These are phyloP conservation scores for Epichloe hybrida DNA, from an alignment of 2,329 filamentous ascomycete species.

Conservation along the genomic window DNA sequence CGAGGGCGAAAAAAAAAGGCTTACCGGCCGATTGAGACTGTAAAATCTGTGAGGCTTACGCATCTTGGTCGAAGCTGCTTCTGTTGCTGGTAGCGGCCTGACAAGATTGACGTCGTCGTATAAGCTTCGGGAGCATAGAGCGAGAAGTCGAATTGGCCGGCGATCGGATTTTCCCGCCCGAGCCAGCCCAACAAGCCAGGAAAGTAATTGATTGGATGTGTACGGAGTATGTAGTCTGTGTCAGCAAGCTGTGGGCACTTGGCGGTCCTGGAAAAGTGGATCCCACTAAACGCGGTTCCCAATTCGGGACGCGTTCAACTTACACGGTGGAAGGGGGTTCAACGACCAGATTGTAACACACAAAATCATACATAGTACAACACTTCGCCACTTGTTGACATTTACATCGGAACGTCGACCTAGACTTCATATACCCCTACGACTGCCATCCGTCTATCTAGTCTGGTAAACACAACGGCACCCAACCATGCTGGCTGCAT, in stretches of 20 bases:
- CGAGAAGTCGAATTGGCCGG: background rate
- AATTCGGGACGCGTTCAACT: conserved; percentile 5
- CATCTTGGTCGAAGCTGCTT: conserved; percentile 27
- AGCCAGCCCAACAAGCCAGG: background rate
- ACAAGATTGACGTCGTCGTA: conserved; percentile 2
- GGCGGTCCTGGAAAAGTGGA: conserved; percentile 7
- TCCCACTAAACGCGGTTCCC: conserved; percentile 15
- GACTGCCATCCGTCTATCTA: background rate
- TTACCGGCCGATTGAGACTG: conserved; percentile 51
- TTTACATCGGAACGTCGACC: background rate
- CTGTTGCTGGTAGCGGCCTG: conserved; percentile 4
- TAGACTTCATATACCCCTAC: background rate
- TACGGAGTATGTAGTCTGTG: background rate
- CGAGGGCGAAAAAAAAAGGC: conserved; percentile 12
- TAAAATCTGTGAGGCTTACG: conserved; percentile 49
- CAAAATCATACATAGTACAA: background rate
- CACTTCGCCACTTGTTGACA: too few relatives aligned
- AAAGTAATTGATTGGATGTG: conserved; percentile 1
- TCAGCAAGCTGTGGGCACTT: conserved; percentile 10
- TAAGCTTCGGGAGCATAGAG: conserved; percentile 2
- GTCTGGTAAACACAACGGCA: background rate
- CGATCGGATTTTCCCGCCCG: conserved; percentile 16
- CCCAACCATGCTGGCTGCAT: conserved; percentile 40
- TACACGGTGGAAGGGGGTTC: background rate
- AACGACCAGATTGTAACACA: background rate